Conservation (phyloP, 257 asterid genomes). For the Coffea eugenioides region DNA sequence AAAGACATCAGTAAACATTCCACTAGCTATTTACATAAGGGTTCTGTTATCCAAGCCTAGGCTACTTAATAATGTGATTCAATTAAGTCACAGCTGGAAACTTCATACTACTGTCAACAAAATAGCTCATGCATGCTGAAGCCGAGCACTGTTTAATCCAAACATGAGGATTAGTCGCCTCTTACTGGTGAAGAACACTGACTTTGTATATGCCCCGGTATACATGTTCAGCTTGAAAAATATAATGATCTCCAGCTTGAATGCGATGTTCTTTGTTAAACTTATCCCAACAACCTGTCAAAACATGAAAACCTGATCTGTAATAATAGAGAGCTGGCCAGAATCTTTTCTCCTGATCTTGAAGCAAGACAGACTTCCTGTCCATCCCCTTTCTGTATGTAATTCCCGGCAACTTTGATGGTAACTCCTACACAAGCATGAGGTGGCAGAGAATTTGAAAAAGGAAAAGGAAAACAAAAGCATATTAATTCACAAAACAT, state of each 20-base stretch:
- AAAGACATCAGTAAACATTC: background rate
- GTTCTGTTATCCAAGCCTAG: background rate
- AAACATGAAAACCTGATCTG: conserved; percentile 3
- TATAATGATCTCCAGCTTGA: conserved; percentile 24
- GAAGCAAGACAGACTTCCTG: conserved; percentile 4
- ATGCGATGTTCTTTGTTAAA: conserved; percentile 16
- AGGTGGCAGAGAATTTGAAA: background rate
- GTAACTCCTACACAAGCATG: conserved; percentile 21
- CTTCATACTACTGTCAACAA: no score
- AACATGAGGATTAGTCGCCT: background rate
- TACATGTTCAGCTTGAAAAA: conserved; percentile 4
- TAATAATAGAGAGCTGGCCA: conserved; percentile 22
- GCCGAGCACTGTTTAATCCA: no score
- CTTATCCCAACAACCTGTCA: conserved; percentile 17
- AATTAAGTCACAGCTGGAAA: background rate
- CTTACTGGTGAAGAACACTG: conserved; percentile 5
- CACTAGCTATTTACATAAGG: background rate
- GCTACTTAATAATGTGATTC: background rate
- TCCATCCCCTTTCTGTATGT: background rate
- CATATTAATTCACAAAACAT: background rate
- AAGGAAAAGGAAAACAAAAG: background rate
- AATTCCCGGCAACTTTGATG: conserved; percentile 10
- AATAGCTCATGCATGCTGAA: no score
- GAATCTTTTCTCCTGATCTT: conserved; percentile 13
- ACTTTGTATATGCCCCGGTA: conserved; percentile 6